Evolutionary conservation across 164 flowering plant genomes (phyloP), one percentile per base, ranked within the genome.

Genomic region (Vitis rupestris): DNA sequence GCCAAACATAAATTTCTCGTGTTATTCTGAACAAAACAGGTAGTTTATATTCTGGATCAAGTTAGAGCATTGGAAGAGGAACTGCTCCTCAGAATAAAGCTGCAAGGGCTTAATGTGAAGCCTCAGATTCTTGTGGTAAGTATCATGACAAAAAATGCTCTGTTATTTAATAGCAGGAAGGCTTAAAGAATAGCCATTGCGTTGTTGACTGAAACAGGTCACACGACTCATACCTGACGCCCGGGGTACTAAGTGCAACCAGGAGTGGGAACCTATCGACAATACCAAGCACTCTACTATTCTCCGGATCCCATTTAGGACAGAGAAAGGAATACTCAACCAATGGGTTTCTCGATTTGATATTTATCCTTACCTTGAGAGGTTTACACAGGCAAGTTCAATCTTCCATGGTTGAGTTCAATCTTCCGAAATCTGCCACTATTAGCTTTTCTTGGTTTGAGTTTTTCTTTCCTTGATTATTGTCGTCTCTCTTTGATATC

Each of bases 191-290:
- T 59, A 54, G 59, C 1, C 11, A 19, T 23, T 31, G 50, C 10
- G 19, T 10, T 37, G 6, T 37, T 37, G 44, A 37, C 44, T 37
- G 44, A 37, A 17, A 53, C 76, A 87, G 89, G 85, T 88, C 9
- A 88, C 92, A 52, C 70, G 92, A 9, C 82, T 88, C 16, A 80
- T 88, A 9, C 92, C 92, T 0, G 92, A 88, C 66, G 89, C 88
- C 2, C 70, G 64, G 12, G 92, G 88, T n/a, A 88, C 86, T 0
- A 88, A 80, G 63, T 87, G 92, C 78, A 78, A 83, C 64, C 82
- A 80, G 74, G 85, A 84, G 63, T 44, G 80, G 52, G 92, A 88
- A 73, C 74, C 82, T 30, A 71, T 88, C 53, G 51, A 52, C 48
- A 80, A 79, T 13, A 84, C 92, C 0, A 76, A 67, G 59, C 76